phyloP scores from a whole-genome alignment of 164 flowering plant species.

The Magnolia officinalis region DNA sequence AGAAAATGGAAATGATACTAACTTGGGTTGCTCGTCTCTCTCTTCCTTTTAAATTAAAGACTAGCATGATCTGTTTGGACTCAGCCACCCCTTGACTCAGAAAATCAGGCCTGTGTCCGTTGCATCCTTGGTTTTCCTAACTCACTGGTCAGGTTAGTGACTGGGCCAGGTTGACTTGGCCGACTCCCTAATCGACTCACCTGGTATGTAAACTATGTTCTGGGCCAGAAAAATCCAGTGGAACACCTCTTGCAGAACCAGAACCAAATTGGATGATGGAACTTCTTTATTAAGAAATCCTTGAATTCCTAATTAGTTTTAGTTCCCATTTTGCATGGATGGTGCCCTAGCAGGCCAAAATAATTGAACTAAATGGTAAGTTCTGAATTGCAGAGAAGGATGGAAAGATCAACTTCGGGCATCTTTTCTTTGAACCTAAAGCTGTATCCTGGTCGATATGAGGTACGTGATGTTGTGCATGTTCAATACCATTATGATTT shows the following conservation, averaged over 20 bases:
- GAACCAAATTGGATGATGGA: neutral
- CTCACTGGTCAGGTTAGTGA: no score
- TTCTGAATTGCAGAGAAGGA: slow-evolving; percentile 60
- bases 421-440: slow-evolving; percentile 57
- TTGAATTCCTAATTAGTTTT: neutral
- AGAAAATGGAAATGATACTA: no score
- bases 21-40: no score
- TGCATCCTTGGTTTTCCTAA: no score
- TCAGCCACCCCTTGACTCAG: no score
- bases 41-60: no score
- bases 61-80: no score
- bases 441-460: slow-evolving; percentile 86
- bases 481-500: neutral
- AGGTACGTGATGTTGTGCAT: slow-evolving; percentile 41
- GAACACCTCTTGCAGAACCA: neutral
- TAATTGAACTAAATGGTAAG: neutral
- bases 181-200: no score
- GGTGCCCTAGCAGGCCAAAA: neutral
- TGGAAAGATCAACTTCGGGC: slow-evolving; percentile 68
- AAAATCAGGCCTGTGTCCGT: no score
- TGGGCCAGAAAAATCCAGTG: no score
- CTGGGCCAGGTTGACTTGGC: no score
- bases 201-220: no score
- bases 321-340: neutral
- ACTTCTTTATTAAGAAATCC: neutral